Base-by-base conservation (phyloP, 1,139 yeast genomes). In the Hansenula sp. region DNA sequence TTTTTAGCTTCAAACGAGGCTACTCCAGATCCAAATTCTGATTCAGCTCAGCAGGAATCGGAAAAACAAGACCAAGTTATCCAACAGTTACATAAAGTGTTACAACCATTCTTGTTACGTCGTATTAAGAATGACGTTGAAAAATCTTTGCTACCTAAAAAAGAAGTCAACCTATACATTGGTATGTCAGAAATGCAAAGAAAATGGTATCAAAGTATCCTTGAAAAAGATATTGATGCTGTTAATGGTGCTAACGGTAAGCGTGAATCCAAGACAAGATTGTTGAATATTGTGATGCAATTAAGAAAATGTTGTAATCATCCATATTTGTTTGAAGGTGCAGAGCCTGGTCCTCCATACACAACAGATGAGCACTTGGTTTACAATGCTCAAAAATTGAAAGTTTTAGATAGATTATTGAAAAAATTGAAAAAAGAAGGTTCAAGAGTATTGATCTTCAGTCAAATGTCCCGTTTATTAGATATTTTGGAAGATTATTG, bases 341-440 rank as follows among this genome's bases (percentile, higher is more conserved):
- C 93, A 1, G 94, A 85, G 60, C 94, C 93, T 0, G 94, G 94
- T 8, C 94, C 94, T 24, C 93, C 94, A 18, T 85, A 71, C 55
- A 85, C 93, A 6, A 85, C 91, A 0, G 94, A 84, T 63, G 93
- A 85, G 59, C 94, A 85, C 65, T 72, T 85, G 57, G 81, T 85
- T 28, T 83, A 62, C 59, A 85, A 84, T 60, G 74, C 90, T 2
- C 84, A 82, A 47, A 85, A 85, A 58, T 77, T 85, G 81, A 72
- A 81, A 40, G 82, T 85, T 24, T 68, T 85, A 55, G 93, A 85
- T 61, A 79, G 79, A 57, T 61, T 85, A 49, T 67, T 85, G 59
- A 79, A 76, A 54, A 80, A 81, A 53, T 71, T 81, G 50, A 76
- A 75, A 48, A 71, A 70, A 43, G 85, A 84, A 59, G 93, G 93